Conservation (phyloP, 2,329 filamentous ascomycete genomes). For the Penicillium digitatum region DNA sequence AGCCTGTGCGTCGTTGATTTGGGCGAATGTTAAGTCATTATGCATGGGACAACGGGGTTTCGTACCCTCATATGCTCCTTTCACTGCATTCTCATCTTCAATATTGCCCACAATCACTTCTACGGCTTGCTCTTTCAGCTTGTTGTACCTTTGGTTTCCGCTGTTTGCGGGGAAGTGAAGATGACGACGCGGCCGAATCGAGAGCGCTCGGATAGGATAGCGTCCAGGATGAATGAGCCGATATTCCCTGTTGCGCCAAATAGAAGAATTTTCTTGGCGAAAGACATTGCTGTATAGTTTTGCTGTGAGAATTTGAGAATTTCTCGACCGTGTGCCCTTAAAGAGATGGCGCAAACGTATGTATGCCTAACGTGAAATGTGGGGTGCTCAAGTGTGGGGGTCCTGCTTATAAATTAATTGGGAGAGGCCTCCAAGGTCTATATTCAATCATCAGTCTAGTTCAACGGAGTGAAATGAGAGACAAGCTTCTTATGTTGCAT, state of each 20-base stretch:
- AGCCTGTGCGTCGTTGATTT: neutral
- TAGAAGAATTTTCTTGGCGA: conserved; percentile 45
- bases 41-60: neutral
- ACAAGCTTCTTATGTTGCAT: neutral
- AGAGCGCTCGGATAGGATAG: conserved; percentile 46
- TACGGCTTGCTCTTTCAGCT: conserved; percentile 47
- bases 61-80: conserved; percentile 53
- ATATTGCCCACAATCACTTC: conserved; percentile 56
- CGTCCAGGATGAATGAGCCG: conserved; percentile 49
- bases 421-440: neutral
- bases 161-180: conserved; percentile 54
- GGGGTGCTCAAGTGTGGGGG: conserved; percentile 4
- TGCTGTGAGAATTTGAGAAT: neutral
- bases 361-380: neutral
- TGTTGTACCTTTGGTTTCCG: conserved; percentile 49
- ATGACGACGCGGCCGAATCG: conserved; percentile 52
- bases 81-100: conserved; percentile 50
- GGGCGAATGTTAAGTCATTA: neutral
- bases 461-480: neutral
- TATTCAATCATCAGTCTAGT: neutral
- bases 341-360: neutral
- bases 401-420: conserved; percentile 4
- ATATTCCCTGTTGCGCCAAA: conserved; percentile 52
- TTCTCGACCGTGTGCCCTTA: too few relatives aligned
- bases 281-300: conserved; percentile 11